A percentile compares a stretch with the other conserved stretches of the same genome.
These are phyloP conservation scores for Themeda triandra DNA, from an alignment of 176 grass and related monocot species.

Conservation along the genomic window DNA sequence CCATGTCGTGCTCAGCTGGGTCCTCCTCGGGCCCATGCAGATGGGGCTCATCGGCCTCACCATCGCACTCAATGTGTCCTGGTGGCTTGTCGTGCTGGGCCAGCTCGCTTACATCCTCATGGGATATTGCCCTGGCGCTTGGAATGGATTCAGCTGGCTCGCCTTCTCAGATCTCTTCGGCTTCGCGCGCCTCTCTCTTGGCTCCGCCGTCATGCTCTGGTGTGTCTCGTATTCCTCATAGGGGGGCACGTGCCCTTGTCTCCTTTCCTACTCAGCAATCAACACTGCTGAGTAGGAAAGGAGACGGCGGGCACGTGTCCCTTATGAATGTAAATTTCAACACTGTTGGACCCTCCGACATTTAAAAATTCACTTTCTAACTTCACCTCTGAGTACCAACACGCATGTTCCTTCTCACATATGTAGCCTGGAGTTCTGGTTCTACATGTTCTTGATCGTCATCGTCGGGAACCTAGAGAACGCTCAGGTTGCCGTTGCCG, in stretches of 20 bases:
- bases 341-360: too few species aligned
- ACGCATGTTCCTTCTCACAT: background rate
- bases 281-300: too few species aligned
- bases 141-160: constrained; percentile 74
- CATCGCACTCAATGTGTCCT: constrained; percentile 67
- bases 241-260: too few species aligned
- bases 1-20: constrained; percentile 65
- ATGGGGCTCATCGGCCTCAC: constrained; percentile 67
- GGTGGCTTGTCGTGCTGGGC: constrained; percentile 68
- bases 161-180: constrained; percentile 50
- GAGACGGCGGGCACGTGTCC: too few species aligned
- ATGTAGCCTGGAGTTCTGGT: too few species aligned
- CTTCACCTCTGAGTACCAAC: background rate
- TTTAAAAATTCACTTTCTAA: too few species aligned
- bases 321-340: too few species aligned
- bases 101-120: constrained; percentile 61
- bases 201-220: constrained; percentile 88
- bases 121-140: constrained; percentile 67
- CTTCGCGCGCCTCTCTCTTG: constrained; percentile 78
- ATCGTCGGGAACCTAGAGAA: too few species aligned
- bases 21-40: constrained; percentile 44
- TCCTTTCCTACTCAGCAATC: too few species aligned
- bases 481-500: too few species aligned
- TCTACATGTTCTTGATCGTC: too few species aligned
- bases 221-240: constrained; percentile 6